Evolutionary conservation across 2,329 filamentous ascomycete genomes (phyloP).

Genomic region (Polytolypa hystricis): DNA sequence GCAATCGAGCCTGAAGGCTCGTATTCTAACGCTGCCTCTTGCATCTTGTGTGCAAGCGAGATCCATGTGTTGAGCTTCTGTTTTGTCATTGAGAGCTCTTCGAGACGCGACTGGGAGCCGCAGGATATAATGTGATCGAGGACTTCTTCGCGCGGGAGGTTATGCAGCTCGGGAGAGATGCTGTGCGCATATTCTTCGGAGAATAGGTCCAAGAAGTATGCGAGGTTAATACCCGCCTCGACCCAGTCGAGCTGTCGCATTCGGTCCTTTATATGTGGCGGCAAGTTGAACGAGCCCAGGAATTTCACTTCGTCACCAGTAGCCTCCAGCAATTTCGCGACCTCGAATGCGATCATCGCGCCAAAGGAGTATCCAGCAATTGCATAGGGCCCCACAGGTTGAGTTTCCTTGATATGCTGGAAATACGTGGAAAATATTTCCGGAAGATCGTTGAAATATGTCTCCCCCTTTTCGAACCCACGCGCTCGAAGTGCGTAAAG

Average conservation of each 20-base stretch:
- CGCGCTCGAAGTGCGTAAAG: slow-evolving; percentile 38
- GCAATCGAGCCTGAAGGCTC: slow-evolving; percentile 30
- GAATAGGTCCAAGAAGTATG: slow-evolving; percentile 29
- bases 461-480: slow-evolving; percentile 33
- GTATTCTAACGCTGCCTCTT: slow-evolving; percentile 32
- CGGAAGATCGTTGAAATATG: slow-evolving; percentile 25
- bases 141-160: slow-evolving; percentile 9
- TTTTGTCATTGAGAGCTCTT: slow-evolving; percentile 23
- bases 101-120: slow-evolving; percentile 12
- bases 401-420: slow-evolving; percentile 28
- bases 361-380: slow-evolving; percentile 44
- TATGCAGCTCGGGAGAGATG: slow-evolving; percentile 8
- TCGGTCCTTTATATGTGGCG: slow-evolving; percentile 35
- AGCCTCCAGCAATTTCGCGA: slow-evolving; percentile 35
- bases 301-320: slow-evolving; percentile 27
- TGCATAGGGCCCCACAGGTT: slow-evolving; percentile 42
- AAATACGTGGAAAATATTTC: slow-evolving; percentile 35
- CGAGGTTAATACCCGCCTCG: slow-evolving; percentile 27
- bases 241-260: slow-evolving; percentile 30
- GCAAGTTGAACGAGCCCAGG: slow-evolving; percentile 35
- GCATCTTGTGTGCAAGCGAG: slow-evolving; percentile 25
- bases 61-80: slow-evolving; percentile 21
- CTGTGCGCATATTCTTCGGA: slow-evolving; percentile 18
- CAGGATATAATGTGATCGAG: slow-evolving; percentile 5
- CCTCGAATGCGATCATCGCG: slow-evolving; percentile 40